Percentiles rank a stretch among this genome's conserved stretches.
Conservation (phyloP, 1,284 basidiomycete species). For the Albatrellus sp. region DNA sequence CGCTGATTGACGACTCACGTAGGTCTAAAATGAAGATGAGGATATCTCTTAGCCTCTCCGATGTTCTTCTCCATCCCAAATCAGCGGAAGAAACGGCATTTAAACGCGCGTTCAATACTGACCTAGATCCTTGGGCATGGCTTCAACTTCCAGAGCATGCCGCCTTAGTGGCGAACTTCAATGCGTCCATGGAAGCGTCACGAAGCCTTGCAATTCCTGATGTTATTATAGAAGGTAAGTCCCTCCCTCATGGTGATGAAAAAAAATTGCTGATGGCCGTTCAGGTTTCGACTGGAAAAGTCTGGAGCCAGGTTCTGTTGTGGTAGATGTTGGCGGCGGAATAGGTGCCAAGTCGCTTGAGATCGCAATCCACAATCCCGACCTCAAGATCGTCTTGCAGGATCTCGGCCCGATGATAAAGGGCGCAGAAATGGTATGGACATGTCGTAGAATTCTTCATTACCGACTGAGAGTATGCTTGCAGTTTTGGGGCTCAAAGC, state of each 20-base stretch:
- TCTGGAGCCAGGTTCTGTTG: constrained; percentile 17
- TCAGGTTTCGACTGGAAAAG: constrained; percentile 24
- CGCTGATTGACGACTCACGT: not conserved
- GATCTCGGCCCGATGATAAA: constrained; percentile 21
- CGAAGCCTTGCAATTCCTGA: too few relatives aligned
- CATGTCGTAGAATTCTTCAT: not conserved
- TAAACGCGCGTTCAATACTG: constrained; percentile 8
- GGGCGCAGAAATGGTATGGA: constrained; percentile 18
- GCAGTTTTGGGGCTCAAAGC: constrained; percentile 20
- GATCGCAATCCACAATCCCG: constrained; percentile 16
- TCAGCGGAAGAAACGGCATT: constrained; percentile 5
- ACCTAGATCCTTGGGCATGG: constrained; percentile 1
- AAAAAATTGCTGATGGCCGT: not conserved
- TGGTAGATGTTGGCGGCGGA: constrained; percentile 33
- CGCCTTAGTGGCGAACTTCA: too few relatives aligned
- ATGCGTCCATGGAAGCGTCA: too few relatives aligned
- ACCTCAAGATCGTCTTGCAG: constrained; percentile 25
- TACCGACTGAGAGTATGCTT: not conserved
- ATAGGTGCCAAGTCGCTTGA: constrained; percentile 21
- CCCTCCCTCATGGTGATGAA: not conserved
- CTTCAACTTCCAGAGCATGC: not conserved
- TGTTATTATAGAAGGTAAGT: not conserved
- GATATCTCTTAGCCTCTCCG: constrained; percentile 11
- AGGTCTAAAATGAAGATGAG: constrained; percentile 7
- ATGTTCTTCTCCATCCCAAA: constrained; percentile 4